Base-by-base conservation (phyloP, 371 early-diverging fungal species). In the Blakeslea trispora region DNA sequence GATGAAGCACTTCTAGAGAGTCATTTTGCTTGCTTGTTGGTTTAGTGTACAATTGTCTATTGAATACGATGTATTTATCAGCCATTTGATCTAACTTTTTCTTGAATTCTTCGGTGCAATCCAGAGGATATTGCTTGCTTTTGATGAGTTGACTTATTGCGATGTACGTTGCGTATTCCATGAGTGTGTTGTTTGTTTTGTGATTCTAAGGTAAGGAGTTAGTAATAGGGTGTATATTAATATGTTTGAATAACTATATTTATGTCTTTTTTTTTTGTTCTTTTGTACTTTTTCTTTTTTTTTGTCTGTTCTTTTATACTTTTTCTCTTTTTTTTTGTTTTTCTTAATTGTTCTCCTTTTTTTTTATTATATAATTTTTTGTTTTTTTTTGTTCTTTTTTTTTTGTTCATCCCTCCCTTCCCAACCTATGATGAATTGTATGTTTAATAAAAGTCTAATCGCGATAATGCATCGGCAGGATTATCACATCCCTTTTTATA, bases 381-480 rank as follows among this genome's bases (percentile, higher is more conserved):
- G 2, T 21, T 14, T 41, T 21, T 13, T 41, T 41, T 37, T 8
- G 31, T n/a, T 15, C 3, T 10, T 18, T 50, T 37, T 50, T 50
- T 50, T 50, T 51, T 40, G 19, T 50, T 50, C 21, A 13, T 50
- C 32, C 32, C 18, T 28, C 13, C 19, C 39, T 41, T 37, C 31
- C 14, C 15, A 15, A 37, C 37, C 37, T 37, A 13, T 37, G 37
- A 37, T 37, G 37, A 37, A 37, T 37, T 2, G 3, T 9, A 7
- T 37, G 22, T 21, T 10, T 24, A 17, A 24, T 24, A 24, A 21
- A 17, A 32, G 45, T 35, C 11, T 41, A 47, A 24, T 11, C 63
- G 43, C 3, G 69, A 71, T 15, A 77, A 55, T 11, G 68, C 53
- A 52, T 74, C 74, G 0, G 67, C 64, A 11, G 53, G 62, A 50